Evolutionary conservation across 352 stramenopile genomes (phyloP), one percentile per base, ranked within the genome.

Genomic region (Peronospora farinosa): DNA sequence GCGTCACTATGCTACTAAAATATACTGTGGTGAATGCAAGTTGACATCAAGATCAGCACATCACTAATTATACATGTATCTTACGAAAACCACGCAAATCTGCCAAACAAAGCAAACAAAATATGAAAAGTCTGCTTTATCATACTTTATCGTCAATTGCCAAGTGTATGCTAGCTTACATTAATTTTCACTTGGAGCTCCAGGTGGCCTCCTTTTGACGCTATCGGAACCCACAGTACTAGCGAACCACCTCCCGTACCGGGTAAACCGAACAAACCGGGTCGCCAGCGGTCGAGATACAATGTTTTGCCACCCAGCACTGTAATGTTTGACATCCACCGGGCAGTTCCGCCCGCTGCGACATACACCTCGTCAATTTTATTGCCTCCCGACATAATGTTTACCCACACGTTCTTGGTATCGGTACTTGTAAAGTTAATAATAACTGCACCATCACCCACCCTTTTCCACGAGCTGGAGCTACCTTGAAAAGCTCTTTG

Each of bases 271-370:
- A 80, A 31, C 30, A 79, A 65, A n/a, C 57, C 67, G 7, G 67
- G 69, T 32, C 74, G 74, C 74, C 71, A 85, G n/a, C 74, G 74
- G 39, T 85, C 74, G 38, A 85, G 48, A 57, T 85, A 85, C 59
- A 85, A 40, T 1, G 69, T 81, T 44, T 76, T 80, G 32, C 79
- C 67, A 37, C 75, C 45, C 16, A 84, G 51, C 4, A 57, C 28
- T 12, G 51, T 15, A 15, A 84, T 63, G 0, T 45, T 67, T 1
- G 67, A 69, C 1, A 41, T 72, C 73, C 73, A 84, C 7, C 31
- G 56, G n/a, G 67, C 67, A 0, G 51, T 84, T 30, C 47, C 10
- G 3, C 73, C 73, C 6, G 48, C 44, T 12, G 51, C 44, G 8
- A 84, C 63, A n/a, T 60, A 3, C 3, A 84, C 61, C 1, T 67